A percentile compares a stretch with the other conserved stretches of the same genome.
These are phyloP conservation scores for Boletus sp. DNA, from an alignment of 768 basidiomycete genomes.

Conservation along the genomic window DNA sequence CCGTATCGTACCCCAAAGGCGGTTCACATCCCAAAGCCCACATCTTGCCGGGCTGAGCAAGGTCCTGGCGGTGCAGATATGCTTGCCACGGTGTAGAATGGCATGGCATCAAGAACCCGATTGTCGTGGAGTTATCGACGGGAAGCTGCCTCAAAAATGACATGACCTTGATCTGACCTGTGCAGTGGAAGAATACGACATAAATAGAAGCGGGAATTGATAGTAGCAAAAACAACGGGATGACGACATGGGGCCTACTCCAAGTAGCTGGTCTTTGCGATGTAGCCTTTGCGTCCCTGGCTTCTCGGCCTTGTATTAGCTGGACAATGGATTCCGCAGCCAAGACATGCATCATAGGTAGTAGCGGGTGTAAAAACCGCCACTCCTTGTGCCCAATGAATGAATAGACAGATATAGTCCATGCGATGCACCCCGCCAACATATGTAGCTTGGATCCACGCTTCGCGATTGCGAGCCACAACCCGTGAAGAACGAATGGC, in stretches of 20 bases:
- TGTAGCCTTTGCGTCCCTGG: background rate
- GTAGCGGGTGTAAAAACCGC: conserved; percentile 90
- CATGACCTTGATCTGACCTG: conserved; percentile 76
- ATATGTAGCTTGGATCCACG: conserved; percentile 33
- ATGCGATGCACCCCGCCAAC: conserved; percentile 51
- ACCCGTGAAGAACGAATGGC: conserved; percentile 70
- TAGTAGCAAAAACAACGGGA: conserved; percentile 44
- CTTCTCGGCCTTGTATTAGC: conserved; percentile 25
- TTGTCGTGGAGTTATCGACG: conserved; percentile 46
- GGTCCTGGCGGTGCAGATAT: conserved; percentile 71
- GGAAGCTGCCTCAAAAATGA: conserved; percentile 61
- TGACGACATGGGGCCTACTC: conserved; percentile 30
- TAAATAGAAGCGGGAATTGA: conserved; percentile 66
- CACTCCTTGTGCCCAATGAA: conserved; percentile 93
- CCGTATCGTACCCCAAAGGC: conserved; percentile 66
- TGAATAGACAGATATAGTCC: conserved; percentile 73
- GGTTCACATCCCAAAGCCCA: conserved; percentile 96
- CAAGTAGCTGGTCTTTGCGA: conserved; percentile 9
- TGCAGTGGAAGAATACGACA: conserved; percentile 70
- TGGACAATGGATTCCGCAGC: conserved; percentile 71
- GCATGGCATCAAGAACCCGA: conserved; percentile 93
- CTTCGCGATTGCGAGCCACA: conserved; percentile 37
- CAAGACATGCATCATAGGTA: conserved; percentile 81
- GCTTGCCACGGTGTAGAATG: conserved; percentile 95
- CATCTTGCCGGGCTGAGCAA: conserved; percentile 51